Percentiles rank a stretch among this genome's conserved stretches.
phyloP scores from a whole-genome alignment of 2,329 filamentous ascomycete genomes.

The Dactylella cylindrospora region DNA sequence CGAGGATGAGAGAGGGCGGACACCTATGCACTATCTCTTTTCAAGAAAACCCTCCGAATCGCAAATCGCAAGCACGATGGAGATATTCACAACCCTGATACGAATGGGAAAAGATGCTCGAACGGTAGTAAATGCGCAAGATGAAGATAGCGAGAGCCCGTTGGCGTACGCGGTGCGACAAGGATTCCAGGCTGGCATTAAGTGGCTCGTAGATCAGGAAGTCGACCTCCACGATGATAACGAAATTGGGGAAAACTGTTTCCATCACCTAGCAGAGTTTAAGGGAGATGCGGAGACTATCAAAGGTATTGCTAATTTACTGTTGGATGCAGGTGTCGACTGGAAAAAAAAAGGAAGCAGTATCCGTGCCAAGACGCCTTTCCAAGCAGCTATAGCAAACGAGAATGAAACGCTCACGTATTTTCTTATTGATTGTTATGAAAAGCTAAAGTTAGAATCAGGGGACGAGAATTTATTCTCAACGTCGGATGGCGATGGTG shows the following conservation, averaged over 20 bases:
- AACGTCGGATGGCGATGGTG: neutral
- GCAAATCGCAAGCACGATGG: neutral
- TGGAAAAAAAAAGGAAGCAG: constrained; percentile 10
- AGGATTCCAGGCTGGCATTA: neutral
- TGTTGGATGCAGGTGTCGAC: neutral
- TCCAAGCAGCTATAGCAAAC: neutral
- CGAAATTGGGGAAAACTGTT: neutral
- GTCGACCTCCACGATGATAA: constrained; percentile 5
- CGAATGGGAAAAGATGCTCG: neutral
- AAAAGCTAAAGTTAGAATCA: neutral
- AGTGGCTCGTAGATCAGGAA: neutral
- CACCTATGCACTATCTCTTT: constrained; percentile 11
- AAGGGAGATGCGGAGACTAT: neutral
- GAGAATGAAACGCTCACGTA: neutral
- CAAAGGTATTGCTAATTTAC: neutral
- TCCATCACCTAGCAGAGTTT: neutral
- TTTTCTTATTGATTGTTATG: neutral
- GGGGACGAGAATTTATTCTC: neutral
- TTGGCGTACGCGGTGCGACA: neutral
- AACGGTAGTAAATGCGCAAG: constrained; percentile 10
- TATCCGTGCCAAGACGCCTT: neutral
- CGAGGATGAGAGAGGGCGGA: neutral
- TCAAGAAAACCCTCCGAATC: neutral
- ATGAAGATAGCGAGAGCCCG: constrained; percentile 1
- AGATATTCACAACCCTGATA: constrained; percentile 6